phyloP scores from a whole-genome alignment of 2,329 filamentous ascomycete species.

The Sporothrix humicola region DNA sequence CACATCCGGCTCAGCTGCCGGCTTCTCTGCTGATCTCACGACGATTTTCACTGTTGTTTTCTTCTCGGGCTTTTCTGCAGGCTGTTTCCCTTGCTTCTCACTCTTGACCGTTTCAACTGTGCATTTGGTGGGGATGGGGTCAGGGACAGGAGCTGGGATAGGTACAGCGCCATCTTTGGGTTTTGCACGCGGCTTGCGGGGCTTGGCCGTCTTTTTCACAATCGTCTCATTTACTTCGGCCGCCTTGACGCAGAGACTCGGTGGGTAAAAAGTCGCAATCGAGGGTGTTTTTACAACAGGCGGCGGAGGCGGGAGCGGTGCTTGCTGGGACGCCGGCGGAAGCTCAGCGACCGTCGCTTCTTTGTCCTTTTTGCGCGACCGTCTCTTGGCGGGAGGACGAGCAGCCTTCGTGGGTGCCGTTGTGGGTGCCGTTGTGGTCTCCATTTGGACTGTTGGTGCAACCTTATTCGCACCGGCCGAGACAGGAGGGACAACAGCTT shows the following conservation, averaged over 20 bases:
- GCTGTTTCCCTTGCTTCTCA: not conserved
- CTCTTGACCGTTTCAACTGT: not conserved
- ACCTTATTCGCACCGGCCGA: not conserved
- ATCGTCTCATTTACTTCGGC: not conserved
- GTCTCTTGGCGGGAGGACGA: not conserved
- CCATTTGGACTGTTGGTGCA: not conserved
- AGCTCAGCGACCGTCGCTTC: too few relatives aligned
- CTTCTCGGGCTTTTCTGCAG: not conserved
- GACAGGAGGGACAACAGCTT: not conserved
- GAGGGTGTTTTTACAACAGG: not conserved
- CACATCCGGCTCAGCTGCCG: not conserved
- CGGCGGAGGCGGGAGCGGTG: not conserved
- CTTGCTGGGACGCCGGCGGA: too few relatives aligned
- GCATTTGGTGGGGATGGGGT: not conserved
- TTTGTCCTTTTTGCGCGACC: not conserved
- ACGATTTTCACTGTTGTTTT: not conserved
- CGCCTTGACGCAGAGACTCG: not conserved
- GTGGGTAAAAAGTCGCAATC: not conserved
- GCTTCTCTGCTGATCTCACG: not conserved
- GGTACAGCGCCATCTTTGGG: not conserved
- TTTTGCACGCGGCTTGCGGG: slow-evolving; percentile 17
- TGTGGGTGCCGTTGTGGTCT: not conserved
- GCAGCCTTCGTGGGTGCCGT: not conserved
- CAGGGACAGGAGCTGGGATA: not conserved
- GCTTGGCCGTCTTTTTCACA: not conserved